Evolutionary conservation across 2,329 filamentous ascomycete genomes (phyloP).

Genomic region (Pyrenophora teres): DNA sequence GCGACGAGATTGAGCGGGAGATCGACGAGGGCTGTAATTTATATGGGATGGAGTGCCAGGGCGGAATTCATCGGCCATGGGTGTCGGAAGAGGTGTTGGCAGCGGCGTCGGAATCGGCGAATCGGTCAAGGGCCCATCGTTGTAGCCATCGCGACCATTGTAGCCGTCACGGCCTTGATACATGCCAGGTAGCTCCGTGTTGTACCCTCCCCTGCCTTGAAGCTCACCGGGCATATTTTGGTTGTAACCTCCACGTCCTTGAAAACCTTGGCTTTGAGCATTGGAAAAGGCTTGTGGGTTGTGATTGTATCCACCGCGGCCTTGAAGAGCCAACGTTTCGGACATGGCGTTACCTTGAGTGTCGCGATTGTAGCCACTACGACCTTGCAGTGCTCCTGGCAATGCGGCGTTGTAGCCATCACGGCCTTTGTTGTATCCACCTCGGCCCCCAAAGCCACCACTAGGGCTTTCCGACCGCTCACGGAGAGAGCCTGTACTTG

Average conservation of each 20-base stretch:
- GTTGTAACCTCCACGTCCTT: constrained; percentile 41
- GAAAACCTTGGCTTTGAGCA: constrained; percentile 25
- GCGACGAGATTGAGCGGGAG: constrained; percentile 39
- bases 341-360: constrained; percentile 21
- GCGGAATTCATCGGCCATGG: constrained; percentile 37
- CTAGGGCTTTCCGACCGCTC: constrained; percentile 41
- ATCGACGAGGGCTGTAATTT: constrained; percentile 37
- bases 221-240: constrained; percentile 38
- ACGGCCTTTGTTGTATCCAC: constrained; percentile 43
- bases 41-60: constrained; percentile 40
- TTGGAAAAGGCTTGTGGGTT: constrained; percentile 24
- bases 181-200: constrained; percentile 33
- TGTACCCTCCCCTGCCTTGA: constrained; percentile 42
- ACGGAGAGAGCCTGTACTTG: constrained; percentile 34
- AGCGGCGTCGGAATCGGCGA: constrained; percentile 41
- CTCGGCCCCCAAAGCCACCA: constrained; percentile 37
- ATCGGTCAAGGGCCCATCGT: constrained; percentile 34
- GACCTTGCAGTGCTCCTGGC: constrained; percentile 37
- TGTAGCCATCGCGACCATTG: constrained; percentile 42
- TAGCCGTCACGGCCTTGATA: constrained; percentile 46
- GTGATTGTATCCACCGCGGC: constrained; percentile 21
- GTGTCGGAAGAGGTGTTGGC: constrained; percentile 30
- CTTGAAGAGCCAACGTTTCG: constrained; percentile 27
- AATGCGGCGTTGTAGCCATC: constrained; percentile 43
- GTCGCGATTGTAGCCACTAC: constrained; percentile 37